Base-by-base conservation (phyloP, 768 basidiomycete species). In the Termitomyces eurrhizus region DNA sequence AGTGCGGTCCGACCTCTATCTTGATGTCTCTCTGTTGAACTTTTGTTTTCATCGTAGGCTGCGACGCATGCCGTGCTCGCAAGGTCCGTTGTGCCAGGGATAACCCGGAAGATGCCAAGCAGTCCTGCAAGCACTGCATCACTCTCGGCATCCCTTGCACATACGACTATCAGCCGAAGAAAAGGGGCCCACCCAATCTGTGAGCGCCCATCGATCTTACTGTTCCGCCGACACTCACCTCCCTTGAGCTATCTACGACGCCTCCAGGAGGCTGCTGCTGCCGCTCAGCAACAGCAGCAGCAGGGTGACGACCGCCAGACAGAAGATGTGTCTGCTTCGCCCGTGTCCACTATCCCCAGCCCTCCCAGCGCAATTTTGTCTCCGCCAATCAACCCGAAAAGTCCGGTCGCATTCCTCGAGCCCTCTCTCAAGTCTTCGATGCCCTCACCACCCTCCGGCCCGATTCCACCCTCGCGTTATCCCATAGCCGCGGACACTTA, bases 101-200 rank as follows among this genome's bases (percentile, higher is more conserved):
- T 68, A 87, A 87, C 65, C 83, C 86, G 29, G 89, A 90, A 63
- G 89, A 90, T 69, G 77, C 83, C 11, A 89, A 87, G 72, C 85
- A 85, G 64, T 80, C 88, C 8, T 94, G 92, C 88, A 93, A 91
- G 70, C 92, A 94, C 69, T 95, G 92, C 71, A 79, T 89, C 65
- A 82, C 88, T 0, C 84, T 95, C 53, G 88, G 86, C 21, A 89
- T 94, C 52, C 83, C 86, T 6, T 95, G 94, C 72, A 93, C 90
- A 1, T 96, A 95, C 66, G 90, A 93, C 69, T 95, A 95, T 71
- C 90, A 92, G 70, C 94, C 94, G 21, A 94, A 94, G 80, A 95
- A 95, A 74, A 80, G 94, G 58, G 94, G 94, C 0, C 94, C 94
- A 3, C 94, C 93, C 2, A 95, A 95, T 73, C 79, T 94, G 90